A percentile compares a stretch with the other conserved stretches of the same genome.
Conservation (phyloP, 139 green algal genomes). For the Eudorina sp. region DNA sequence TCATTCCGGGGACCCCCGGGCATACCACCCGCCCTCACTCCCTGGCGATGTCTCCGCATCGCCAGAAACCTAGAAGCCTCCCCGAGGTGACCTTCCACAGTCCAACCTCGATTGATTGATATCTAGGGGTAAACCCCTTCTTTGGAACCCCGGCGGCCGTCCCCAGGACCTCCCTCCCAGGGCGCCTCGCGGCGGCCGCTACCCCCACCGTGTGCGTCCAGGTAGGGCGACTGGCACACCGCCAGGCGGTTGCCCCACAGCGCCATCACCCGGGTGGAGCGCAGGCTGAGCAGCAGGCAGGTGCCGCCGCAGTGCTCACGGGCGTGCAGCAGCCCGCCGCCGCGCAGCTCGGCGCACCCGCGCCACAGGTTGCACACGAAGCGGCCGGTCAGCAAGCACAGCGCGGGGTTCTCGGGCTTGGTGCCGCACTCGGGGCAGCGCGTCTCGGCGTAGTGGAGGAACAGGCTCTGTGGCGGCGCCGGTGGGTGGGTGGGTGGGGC, state of each 20-base stretch:
- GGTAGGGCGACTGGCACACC: constrained; percentile 52
- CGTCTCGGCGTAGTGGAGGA: constrained; percentile 14
- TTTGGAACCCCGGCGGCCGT: no score
- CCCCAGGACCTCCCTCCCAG: no score
- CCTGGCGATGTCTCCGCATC: no score
- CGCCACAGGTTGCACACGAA: constrained; percentile 49
- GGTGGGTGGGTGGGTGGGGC: background rate
- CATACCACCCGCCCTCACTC: no score
- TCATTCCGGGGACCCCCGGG: no score
- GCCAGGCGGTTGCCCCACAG: constrained; percentile 14
- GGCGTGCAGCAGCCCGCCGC: constrained; percentile 50
- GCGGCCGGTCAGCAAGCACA: constrained; percentile 57
- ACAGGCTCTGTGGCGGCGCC: background rate
- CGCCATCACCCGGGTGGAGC: constrained; percentile 49
- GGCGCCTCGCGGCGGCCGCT: background rate
- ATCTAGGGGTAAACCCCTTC: no score
- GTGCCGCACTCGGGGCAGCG: constrained; percentile 42
- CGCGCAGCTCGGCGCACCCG: constrained; percentile 44
- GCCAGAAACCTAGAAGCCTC: no score
- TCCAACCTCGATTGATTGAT: no score
- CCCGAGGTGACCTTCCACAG: no score
- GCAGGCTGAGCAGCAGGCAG: constrained; percentile 50
- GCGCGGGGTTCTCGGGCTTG: constrained; percentile 20
- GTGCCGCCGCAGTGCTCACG: constrained; percentile 42
- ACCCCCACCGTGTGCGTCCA: constrained; percentile 55